Percentiles rank a stretch among this genome's conserved stretches.
phyloP scores from a whole-genome alignment of 257 asterid species.

The Paraleonurus japonicus region DNA sequence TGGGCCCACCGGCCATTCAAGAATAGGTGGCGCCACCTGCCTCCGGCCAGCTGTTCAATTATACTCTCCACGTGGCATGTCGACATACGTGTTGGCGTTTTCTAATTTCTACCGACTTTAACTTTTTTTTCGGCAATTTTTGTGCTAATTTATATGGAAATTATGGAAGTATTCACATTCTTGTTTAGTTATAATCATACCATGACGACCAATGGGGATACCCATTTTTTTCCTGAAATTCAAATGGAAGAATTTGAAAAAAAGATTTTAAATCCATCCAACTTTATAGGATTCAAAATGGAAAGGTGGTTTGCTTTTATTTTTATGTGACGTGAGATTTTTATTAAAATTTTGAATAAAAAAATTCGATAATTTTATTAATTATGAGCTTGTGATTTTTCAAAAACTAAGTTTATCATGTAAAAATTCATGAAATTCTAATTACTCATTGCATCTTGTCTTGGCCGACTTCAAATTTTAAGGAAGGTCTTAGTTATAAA shows the following conservation, averaged over 20 bases:
- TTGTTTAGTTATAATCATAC: not conserved
- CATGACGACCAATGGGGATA: not conserved
- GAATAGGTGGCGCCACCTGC: conserved; percentile 23
- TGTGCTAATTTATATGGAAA: not conserved
- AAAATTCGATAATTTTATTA: too few species aligned
- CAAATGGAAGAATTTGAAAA: not conserved
- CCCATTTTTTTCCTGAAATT: not conserved
- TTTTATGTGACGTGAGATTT: too few species aligned
- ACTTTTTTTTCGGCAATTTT: not conserved
- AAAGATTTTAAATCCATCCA: not conserved
- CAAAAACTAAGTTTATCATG: too few species aligned
- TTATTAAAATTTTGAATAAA: too few species aligned
- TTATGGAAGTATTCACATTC: conserved; percentile 9
- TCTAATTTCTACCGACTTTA: not conserved
- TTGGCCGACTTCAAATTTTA: too few species aligned
- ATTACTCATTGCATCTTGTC: too few species aligned
- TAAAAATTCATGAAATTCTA: too few species aligned
- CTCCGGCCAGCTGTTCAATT: not conserved
- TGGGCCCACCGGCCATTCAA: conserved; percentile 24
- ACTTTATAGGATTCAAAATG: too few species aligned
- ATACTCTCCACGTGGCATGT: conserved; percentile 24
- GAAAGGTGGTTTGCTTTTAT: too few species aligned
- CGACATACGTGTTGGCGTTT: not conserved
- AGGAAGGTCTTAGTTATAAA: too few species aligned
- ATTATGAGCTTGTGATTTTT: too few species aligned